Percentiles rank a stretch among this genome's conserved stretches.
phyloP scores from a whole-genome alignment of 495 filamentous ascomycete species.

The Penicillium parvum region DNA sequence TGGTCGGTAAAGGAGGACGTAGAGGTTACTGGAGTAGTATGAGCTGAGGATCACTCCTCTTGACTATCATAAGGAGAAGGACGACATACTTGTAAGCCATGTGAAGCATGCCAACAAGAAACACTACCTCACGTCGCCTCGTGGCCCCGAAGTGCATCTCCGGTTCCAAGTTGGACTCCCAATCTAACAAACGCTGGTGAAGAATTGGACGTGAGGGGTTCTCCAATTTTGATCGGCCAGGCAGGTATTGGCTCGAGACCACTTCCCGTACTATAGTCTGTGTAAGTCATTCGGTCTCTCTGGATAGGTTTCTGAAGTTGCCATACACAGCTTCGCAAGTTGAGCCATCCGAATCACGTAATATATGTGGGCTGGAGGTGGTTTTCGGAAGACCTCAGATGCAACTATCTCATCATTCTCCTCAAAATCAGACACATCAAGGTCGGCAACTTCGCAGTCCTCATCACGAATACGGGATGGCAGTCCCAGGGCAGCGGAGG shows the following conservation, averaged over 20 bases:
- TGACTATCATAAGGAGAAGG: background rate
- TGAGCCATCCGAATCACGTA: conserved; percentile 44
- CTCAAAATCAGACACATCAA: conserved; percentile 34
- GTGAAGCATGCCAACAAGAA: conserved; percentile 41
- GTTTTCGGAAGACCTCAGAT: conserved; percentile 26
- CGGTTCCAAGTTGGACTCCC: conserved; percentile 32
- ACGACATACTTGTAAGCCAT: conserved; percentile 39
- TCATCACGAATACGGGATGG: conserved; percentile 43
- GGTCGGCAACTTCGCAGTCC: conserved; percentile 42
- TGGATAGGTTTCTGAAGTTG: background rate
- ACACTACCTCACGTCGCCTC: conserved; percentile 23
- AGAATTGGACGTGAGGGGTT: conserved; percentile 25
- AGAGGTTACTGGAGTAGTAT: conserved; percentile 30
- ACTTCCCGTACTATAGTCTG: conserved; percentile 33
- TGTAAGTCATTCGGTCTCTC: background rate
- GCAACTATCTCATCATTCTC: conserved; percentile 29
- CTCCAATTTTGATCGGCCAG: conserved; percentile 27
- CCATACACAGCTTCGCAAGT: conserved; percentile 36
- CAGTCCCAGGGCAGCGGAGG: conserved; percentile 34
- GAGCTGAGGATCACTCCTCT: background rate
- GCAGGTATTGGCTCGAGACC: conserved; percentile 38
- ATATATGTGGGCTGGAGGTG: conserved; percentile 25
- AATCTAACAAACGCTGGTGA: conserved; percentile 28
- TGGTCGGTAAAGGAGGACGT: conserved; percentile 38
- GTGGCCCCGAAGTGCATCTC: conserved; percentile 30